Evolutionary conservation across 495 filamentous ascomycete species (phyloP), one percentile per base, ranked within the genome.

Genomic region (Penicillium malachiteum): DNA sequence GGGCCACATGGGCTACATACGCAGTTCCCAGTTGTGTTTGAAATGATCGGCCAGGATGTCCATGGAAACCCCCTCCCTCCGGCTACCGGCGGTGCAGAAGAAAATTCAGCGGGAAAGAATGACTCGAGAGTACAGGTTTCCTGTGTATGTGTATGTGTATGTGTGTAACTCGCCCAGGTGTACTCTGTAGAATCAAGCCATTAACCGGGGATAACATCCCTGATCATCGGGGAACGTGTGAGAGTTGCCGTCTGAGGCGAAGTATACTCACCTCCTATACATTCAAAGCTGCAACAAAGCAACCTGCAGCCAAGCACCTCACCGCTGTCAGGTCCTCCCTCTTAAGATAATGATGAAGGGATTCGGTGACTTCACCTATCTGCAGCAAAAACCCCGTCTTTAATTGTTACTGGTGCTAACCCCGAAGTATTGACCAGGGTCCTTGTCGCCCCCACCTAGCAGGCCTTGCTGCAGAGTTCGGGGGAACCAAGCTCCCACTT

Each of bases 41-140:
- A 50, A 64, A 67, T 63, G 46, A 50, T 30, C 52, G 18, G 50
- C 48, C 52, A 48, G 48, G 48, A 59, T 59, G 38, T 42, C 33
- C 13, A 48, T n/a, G 33, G 56, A 32, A 50, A 31, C 18, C 44
- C 50, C 39, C n/a, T n/a, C n/a, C 42, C 43, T 48, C 58, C 55
- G 56, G 50, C 44, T 64, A 63, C 65, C 55, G 59, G 59, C 55
- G 62, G 57, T 63, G 65, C 65, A 65, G 65, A 63, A 42, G 46
- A 37, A 58, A 60, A 63, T 63, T 33, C 35, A 32, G 21, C 14
- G 47, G 47, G 40, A 26, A 54, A n/a, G 0, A 3, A 30, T 39
- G 48, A 50, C 16, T n/a, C 12, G 12, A 46, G 21, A 18, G 8
- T 37, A 3, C 34, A 10, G 8, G 12, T 37, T 37, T 10, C 34